These are phyloP conservation scores for Pisolithus sp. DNA, from an alignment of 768 basidiomycete genomes.

Conservation along the genomic window DNA sequence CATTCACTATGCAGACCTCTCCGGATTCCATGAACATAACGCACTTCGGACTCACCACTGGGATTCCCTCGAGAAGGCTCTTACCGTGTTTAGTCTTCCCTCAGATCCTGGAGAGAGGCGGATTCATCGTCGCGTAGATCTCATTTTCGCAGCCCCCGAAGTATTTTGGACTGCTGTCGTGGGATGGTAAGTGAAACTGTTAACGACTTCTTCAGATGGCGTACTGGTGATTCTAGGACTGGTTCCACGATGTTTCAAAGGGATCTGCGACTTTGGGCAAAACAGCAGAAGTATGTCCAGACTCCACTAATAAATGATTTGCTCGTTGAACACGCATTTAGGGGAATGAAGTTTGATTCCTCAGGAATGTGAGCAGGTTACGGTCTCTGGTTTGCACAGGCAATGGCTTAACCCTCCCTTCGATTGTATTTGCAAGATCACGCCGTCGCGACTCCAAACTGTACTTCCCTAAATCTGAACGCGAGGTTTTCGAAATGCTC, in stretches of 20 bases:
- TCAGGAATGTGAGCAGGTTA: constrained; percentile 56
- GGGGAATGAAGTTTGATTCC: constrained; percentile 81
- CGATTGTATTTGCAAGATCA: constrained; percentile 35
- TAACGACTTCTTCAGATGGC: background rate
- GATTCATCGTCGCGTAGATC: constrained; percentile 67
- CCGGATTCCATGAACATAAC: constrained; percentile 52
- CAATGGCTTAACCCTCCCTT: background rate
- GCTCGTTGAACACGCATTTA: constrained; percentile 20
- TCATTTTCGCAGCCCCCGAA: constrained; percentile 73
- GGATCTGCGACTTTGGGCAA: constrained; percentile 73
- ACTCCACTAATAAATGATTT: background rate
- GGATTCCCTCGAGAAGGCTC: constrained; percentile 79
- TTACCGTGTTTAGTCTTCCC: constrained; percentile 74
- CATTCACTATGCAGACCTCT: constrained; percentile 40
- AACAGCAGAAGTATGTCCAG: constrained; percentile 43
- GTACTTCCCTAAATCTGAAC: constrained; percentile 57
- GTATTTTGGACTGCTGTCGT: constrained; percentile 85
- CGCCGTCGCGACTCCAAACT: constrained; percentile 57
- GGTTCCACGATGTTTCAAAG: constrained; percentile 89
- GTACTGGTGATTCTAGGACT: constrained; percentile 42
- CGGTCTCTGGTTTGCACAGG: background rate
- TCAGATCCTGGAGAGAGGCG: constrained; percentile 26
- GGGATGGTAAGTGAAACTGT: constrained; percentile 57
- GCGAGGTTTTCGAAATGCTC: constrained; percentile 66
- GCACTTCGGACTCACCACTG: constrained; percentile 53